Percentiles rank a stretch among this genome's conserved stretches.
These are phyloP conservation scores for Ophiosphaerella korrae DNA, from an alignment of 2,329 filamentous ascomycete genomes.

Conservation along the genomic window DNA sequence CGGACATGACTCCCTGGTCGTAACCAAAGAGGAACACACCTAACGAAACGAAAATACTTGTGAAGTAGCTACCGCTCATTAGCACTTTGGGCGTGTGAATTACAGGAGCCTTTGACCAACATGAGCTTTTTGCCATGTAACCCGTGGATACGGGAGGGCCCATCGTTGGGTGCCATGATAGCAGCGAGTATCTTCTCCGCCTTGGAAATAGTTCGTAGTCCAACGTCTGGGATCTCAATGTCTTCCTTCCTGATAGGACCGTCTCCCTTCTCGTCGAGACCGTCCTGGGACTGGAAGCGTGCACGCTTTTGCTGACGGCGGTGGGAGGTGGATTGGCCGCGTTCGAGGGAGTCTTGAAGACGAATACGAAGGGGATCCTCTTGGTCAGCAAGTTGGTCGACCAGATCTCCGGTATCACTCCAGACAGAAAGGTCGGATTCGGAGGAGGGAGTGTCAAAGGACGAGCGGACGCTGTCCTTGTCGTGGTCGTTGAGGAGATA, in stretches of 20 bases:
- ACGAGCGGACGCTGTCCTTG: slow-evolving; percentile 59
- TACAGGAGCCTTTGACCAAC: slow-evolving; percentile 56
- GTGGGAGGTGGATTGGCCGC: slow-evolving; percentile 57
- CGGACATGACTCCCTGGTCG: slow-evolving; percentile 89
- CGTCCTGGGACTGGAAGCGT: slow-evolving; percentile 64
- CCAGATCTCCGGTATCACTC: slow-evolving; percentile 94
- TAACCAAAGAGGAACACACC: slow-evolving; percentile 90
- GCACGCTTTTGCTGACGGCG: slow-evolving; percentile 65
- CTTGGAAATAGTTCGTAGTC: slow-evolving; percentile 66
- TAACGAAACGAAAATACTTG: slow-evolving; percentile 85
- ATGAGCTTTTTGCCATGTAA: slow-evolving; percentile 94
- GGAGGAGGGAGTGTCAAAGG: slow-evolving; percentile 59
- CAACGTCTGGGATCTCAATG: slow-evolving; percentile 77
- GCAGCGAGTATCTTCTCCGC: slow-evolving; percentile 73
- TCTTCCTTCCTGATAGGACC: slow-evolving; percentile 67
- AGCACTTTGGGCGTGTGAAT: slow-evolving; percentile 1
- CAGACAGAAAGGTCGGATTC: slow-evolving; percentile 78
- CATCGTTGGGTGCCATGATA: slow-evolving; percentile 83
- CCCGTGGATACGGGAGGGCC: slow-evolving; percentile 77
- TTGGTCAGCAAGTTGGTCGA: slow-evolving; percentile 83
- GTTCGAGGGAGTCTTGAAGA: slow-evolving; percentile 69
- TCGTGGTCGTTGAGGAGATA: slow-evolving; percentile 53
- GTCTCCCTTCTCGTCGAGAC: slow-evolving; percentile 50
- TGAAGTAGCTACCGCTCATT: slow-evolving; percentile 77
- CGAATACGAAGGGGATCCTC: slow-evolving; percentile 80